phyloP scores from a whole-genome alignment of 2,329 filamentous ascomycete genomes.

The Periconia sp. region DNA sequence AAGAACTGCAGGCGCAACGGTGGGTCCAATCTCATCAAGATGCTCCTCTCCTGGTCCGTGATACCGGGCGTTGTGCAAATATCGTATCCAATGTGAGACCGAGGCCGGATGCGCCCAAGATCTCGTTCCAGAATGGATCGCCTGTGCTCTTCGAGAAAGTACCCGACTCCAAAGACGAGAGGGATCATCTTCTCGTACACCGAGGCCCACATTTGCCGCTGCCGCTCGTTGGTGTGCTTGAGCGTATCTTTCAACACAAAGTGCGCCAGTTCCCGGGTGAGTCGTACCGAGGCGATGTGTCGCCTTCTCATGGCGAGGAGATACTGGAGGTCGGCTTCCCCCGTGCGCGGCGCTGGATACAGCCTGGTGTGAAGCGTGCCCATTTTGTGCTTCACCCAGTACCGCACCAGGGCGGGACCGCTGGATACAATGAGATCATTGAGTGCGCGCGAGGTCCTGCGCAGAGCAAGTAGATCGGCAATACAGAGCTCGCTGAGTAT shows the following conservation, averaged over 20 bases:
- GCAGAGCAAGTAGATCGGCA: constrained; percentile 39
- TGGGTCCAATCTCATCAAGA: constrained; percentile 37
- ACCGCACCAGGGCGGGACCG: constrained; percentile 42
- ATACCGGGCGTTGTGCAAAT: constrained; percentile 40
- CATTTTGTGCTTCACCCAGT: constrained; percentile 41
- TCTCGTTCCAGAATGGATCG: constrained; percentile 38
- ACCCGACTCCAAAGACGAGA: constrained; percentile 44
- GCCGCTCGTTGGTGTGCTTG: constrained; percentile 30
- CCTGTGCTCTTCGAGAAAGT: constrained; percentile 45
- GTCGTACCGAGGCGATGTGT: constrained; percentile 42
- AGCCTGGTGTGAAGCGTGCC: constrained; percentile 41
- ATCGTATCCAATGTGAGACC: constrained; percentile 41
- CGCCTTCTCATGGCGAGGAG: constrained; percentile 42
- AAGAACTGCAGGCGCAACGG: constrained; percentile 43
- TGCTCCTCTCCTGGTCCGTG: constrained; percentile 32
- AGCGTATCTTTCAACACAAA: constrained; percentile 38
- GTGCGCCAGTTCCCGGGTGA: constrained; percentile 42
- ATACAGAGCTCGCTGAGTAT: constrained; percentile 42
- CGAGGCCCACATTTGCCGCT: constrained; percentile 41
- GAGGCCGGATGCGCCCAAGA: constrained; percentile 39
- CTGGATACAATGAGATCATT: constrained; percentile 39
- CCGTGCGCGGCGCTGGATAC: constrained; percentile 39
- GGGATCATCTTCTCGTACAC: constrained; percentile 46
- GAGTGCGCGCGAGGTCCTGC: constrained; percentile 36
- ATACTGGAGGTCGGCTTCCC: constrained; percentile 39